Evolutionary conservation across 164 flowering plant species (phyloP).

Genomic region (Sextonia rubra): DNA sequence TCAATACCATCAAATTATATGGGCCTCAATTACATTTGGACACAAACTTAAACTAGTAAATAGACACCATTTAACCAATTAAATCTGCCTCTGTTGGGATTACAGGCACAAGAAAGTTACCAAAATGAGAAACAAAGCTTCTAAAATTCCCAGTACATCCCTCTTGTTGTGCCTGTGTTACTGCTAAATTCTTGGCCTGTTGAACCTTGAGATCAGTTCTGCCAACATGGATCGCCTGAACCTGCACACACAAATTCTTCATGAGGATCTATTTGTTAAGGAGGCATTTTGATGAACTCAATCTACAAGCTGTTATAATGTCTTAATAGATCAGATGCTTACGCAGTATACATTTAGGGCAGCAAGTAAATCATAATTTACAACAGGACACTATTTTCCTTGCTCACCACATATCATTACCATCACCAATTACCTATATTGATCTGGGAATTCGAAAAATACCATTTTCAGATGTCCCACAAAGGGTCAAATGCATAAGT

Average conservation of each 20-base stretch:
- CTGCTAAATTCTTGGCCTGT: constrained; percentile 42
- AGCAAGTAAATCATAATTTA: too few relatives aligned
- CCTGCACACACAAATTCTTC: constrained; percentile 13
- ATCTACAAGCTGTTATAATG: background rate
- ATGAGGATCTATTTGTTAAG: background rate
- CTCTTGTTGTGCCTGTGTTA: constrained; percentile 55
- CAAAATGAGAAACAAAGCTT: constrained; percentile 52
- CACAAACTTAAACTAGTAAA: background rate
- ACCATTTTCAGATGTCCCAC: background rate
- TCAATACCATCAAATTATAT: background rate
- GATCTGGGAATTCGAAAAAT: background rate
- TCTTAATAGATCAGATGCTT: background rate
- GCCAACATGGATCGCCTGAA: constrained; percentile 12
- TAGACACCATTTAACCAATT: background rate
- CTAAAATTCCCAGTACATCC: constrained; percentile 48
- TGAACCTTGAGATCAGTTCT: constrained; percentile 23
- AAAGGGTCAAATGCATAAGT: background rate
- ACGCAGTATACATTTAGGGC: background rate
- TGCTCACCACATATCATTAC: background rate
- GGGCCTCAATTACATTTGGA: background rate
- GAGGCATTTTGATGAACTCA: background rate
- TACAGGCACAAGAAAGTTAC: constrained; percentile 56
- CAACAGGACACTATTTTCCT: background rate
- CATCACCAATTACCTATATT: background rate
- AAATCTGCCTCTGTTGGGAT: constrained; percentile 51